phyloP scores from a whole-genome alignment of 305 asterid genomes.

The Solanum chacoense region DNA sequence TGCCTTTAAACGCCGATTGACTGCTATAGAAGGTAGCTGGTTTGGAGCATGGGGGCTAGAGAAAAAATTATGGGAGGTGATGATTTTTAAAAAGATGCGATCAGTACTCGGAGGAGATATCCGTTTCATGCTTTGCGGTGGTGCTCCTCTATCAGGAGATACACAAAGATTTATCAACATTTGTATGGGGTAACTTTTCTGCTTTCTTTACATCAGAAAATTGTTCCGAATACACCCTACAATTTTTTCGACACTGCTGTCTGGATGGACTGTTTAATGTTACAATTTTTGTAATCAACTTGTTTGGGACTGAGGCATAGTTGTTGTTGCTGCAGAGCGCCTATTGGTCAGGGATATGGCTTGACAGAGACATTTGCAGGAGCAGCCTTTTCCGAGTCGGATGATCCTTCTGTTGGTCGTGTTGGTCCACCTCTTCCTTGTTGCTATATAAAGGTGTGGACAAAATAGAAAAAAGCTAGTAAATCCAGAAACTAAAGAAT shows the following conservation, averaged over 20 bases:
- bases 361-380: constrained; percentile 91
- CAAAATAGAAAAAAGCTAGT: not conserved
- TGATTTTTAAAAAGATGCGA: constrained; percentile 57
- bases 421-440: constrained; percentile 96
- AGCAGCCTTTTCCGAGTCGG: constrained; percentile 77
- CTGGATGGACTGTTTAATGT: not conserved
- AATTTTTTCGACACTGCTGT: not conserved
- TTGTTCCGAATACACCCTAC: not conserved
- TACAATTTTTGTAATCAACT: not conserved
- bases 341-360: constrained; percentile 93
- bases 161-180: constrained; percentile 85
- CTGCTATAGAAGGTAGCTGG: constrained; percentile 82
- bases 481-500: not conserved
- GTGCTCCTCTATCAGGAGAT: constrained; percentile 90
- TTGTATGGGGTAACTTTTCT: constrained; percentile 63
- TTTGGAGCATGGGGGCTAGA: constrained; percentile 83
- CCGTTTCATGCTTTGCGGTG: constrained; percentile 88
- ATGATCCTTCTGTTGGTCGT: constrained; percentile 78
- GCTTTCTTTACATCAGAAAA: not conserved
- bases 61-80: constrained; percentile 46
- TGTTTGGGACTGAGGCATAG: not conserved
- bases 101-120: constrained; percentile 75
- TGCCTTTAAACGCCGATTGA: constrained; percentile 55
- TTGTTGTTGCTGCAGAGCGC: constrained; percentile 36
- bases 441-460: constrained; percentile 66